Conservation (phyloP, 345 rosid genomes). For the Syzygium grande region DNA sequence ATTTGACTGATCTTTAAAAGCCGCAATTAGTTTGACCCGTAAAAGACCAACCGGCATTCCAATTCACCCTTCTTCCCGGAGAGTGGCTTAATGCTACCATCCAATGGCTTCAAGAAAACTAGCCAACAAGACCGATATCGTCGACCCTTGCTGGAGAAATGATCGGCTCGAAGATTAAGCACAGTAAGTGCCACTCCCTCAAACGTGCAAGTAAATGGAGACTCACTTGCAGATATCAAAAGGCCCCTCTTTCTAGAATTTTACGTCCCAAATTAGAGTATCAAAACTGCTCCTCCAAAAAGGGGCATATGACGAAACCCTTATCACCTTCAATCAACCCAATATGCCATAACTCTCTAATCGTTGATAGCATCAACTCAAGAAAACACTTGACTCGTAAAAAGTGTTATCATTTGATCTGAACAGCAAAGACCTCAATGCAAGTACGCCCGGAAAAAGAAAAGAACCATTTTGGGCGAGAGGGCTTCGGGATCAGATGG, state of each 20-base stretch:
- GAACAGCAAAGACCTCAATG: neutral
- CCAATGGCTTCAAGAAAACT: neutral
- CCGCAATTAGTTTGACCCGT: neutral
- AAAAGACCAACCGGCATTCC: neutral
- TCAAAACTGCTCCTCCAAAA: no score
- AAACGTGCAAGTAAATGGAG: no score
- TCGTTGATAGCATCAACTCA: neutral
- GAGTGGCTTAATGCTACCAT: neutral
- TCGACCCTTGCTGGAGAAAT: neutral
- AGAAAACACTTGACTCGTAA: neutral
- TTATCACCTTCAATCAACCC: neutral
- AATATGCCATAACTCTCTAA: neutral
- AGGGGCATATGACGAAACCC: no score
- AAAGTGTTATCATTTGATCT: neutral
- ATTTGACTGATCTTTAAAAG: neutral
- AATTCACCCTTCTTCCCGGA: neutral
- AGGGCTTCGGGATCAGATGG: constrained; percentile 8
- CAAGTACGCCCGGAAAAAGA: neutral
- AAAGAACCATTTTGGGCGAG: neutral
- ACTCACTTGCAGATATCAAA: no score
- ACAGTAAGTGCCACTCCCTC: neutral
- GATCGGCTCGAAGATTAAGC: neutral
- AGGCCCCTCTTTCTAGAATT: no score
- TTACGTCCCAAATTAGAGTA: no score
- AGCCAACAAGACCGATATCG: neutral